Evolutionary conservation across 2,329 filamentous ascomycete genomes (phyloP).

Genomic region (Taxawa tesnikishii): DNA sequence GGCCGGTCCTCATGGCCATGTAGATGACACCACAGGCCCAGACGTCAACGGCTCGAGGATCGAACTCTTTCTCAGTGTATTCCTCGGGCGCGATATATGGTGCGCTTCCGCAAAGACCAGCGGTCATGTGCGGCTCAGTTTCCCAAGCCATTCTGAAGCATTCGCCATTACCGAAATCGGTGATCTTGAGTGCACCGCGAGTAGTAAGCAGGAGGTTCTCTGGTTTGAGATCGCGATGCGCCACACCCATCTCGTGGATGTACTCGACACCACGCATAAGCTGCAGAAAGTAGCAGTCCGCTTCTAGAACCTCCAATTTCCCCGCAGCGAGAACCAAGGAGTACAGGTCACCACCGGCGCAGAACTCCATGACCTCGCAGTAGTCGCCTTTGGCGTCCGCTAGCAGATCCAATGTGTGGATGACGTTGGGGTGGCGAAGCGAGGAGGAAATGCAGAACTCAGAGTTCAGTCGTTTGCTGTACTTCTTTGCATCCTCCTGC

Average conservation of each 20-base stretch:
- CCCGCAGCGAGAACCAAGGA: constrained; percentile 82
- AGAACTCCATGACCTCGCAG: constrained; percentile 99
- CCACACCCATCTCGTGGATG: constrained; percentile 98
- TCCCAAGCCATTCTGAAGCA: constrained; percentile 99
- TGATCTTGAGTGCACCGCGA: constrained; percentile 89
- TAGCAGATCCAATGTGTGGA: constrained; percentile 89
- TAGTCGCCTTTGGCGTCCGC: constrained; percentile 96
- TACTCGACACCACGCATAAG: constrained; percentile 98
- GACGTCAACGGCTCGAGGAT: constrained; percentile 92
- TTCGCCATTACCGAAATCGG: constrained; percentile 96
- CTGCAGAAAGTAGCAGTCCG: constrained; percentile 98
- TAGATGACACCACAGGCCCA: constrained; percentile 99
- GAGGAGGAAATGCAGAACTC: constrained; percentile 99
- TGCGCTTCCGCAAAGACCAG: constrained; percentile 87
- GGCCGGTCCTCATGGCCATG: constrained; percentile 97
- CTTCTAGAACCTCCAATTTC: constrained; percentile 83
- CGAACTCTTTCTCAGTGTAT: constrained; percentile 89
- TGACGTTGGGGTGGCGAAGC: constrained; percentile 91
- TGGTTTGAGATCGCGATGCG: constrained; percentile 90
- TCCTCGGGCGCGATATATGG: constrained; percentile 97
- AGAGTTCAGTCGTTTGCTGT: constrained; percentile 91
- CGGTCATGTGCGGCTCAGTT: constrained; percentile 95
- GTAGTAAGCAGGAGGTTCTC: constrained; percentile 92
- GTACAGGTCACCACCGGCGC: constrained; percentile 90
- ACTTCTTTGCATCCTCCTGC: constrained; percentile 92